Evolutionary conservation across 495 filamentous ascomycete species (phyloP).

Genomic region (Hypoxylon subgilvum): DNA sequence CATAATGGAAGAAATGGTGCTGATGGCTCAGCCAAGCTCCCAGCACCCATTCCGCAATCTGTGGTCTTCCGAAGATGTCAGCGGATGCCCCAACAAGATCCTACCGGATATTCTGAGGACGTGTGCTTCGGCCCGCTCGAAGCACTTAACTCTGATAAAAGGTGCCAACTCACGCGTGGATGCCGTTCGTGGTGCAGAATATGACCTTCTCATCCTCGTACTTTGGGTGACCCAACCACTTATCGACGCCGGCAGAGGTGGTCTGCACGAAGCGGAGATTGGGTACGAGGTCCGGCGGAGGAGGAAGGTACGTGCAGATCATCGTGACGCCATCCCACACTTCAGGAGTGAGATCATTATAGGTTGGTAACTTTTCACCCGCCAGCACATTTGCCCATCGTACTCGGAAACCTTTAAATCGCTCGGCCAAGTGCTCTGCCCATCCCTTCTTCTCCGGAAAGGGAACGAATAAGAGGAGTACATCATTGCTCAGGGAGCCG

Average conservation of each 20-base stretch:
- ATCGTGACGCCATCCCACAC: slow-evolving; percentile 42
- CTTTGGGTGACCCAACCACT: slow-evolving; percentile 37
- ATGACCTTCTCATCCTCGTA: slow-evolving; percentile 39
- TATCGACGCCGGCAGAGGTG: slow-evolving; percentile 41
- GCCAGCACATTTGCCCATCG: slow-evolving; percentile 32
- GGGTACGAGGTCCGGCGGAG: slow-evolving; percentile 32
- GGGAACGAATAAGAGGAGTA: slow-evolving; percentile 25
- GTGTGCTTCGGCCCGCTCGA: too few relatives aligned
- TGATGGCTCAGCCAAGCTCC: slow-evolving; percentile 45
- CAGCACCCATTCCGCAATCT: slow-evolving; percentile 55
- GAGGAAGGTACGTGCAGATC: slow-evolving; percentile 24
- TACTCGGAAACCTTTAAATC: slow-evolving; percentile 40
- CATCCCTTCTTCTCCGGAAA: slow-evolving; percentile 29
- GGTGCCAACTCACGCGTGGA: slow-evolving; percentile 24
- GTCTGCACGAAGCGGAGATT: slow-evolving; percentile 45
- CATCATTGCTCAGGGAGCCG: slow-evolving; percentile 24
- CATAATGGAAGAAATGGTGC: slow-evolving; percentile 41
- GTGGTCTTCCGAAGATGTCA: slow-evolving; percentile 35
- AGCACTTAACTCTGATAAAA: too few relatives aligned
- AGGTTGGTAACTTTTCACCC: not conserved
- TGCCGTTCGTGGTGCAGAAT: slow-evolving; percentile 43
- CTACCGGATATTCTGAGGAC: too few relatives aligned
- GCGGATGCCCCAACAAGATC: too few relatives aligned
- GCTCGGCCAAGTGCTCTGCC: slow-evolving; percentile 29
- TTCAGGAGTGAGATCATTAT: slow-evolving; percentile 7